Evolutionary conservation across 768 basidiomycete species (phyloP).

Genomic region (Kwoniella heveanensis): DNA sequence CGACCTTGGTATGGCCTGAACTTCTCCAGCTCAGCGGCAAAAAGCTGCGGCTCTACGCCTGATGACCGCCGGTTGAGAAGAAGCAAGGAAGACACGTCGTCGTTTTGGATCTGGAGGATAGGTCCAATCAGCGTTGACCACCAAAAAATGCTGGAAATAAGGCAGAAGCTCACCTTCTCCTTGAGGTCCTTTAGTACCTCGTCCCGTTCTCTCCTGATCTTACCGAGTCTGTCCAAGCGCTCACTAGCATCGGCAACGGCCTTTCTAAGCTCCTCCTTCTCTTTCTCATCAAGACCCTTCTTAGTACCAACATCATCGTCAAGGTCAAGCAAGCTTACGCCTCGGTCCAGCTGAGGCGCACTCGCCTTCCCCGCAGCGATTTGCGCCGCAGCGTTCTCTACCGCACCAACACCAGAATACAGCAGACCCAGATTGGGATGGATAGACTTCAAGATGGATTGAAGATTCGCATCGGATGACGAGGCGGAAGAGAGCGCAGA

Average conservation of each 20-base stretch:
- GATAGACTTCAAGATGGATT: slow-evolving; percentile 70
- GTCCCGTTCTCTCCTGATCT: slow-evolving; percentile 79
- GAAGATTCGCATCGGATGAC: slow-evolving; percentile 75
- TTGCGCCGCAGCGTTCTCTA: slow-evolving; percentile 41
- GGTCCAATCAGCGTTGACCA: slow-evolving; percentile 2
- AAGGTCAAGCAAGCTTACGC: slow-evolving; percentile 68
- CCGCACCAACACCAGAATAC: slow-evolving; percentile 57
- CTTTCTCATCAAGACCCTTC: slow-evolving; percentile 61
- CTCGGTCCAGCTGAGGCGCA: slow-evolving; percentile 38
- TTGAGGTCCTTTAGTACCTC: slow-evolving; percentile 92
- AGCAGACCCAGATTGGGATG: slow-evolving; percentile 68
- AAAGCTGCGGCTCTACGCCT: slow-evolving; percentile 80
- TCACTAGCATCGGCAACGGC: slow-evolving; percentile 37
- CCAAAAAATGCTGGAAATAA: no score
- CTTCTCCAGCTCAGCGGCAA: slow-evolving; percentile 92
- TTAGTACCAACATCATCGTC: slow-evolving; percentile 61
- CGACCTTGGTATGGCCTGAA: slow-evolving; percentile 89
- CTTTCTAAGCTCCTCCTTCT: slow-evolving; percentile 73
- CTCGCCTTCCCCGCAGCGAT: slow-evolving; percentile 61
- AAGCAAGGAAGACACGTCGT: slow-evolving; percentile 93
- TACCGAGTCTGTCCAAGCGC: slow-evolving; percentile 71
- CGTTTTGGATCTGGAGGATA: slow-evolving; percentile 74
- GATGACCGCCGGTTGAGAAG: slow-evolving; percentile 85
- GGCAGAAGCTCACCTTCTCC: slow-evolving; percentile 78
- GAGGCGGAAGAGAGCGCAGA: slow-evolving; percentile 74